Percentiles rank a stretch among this genome's conserved stretches.
These are phyloP conservation scores for Hagleromyces aurorensis DNA, from an alignment of 805 yeast genomes.

Conservation along the genomic window DNA sequence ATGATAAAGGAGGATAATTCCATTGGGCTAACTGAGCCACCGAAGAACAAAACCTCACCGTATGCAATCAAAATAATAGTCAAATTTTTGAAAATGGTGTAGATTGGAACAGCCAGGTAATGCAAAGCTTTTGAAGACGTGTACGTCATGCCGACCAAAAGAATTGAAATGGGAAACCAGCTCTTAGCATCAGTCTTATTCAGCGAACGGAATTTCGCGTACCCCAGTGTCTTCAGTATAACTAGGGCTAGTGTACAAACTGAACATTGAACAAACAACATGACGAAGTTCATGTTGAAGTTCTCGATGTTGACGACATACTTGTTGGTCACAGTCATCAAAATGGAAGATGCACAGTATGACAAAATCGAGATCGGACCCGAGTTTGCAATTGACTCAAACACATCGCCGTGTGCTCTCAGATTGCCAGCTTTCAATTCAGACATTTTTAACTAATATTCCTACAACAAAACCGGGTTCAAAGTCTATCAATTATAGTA, in stretches of 20 bases:
- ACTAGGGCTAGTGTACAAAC: conserved; percentile 74
- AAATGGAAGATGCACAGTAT: conserved; percentile 88
- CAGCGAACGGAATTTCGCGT: conserved; percentile 80
- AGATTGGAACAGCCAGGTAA: conserved; percentile 86
- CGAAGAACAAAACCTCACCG: conserved; percentile 97
- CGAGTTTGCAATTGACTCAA: conserved; percentile 34
- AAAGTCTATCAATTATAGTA: too few relatives aligned
- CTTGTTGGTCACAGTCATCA: conserved; percentile 97
- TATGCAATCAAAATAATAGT: conserved; percentile 95
- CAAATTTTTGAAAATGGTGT: conserved; percentile 95
- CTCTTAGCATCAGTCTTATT: conserved; percentile 84
- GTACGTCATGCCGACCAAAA: conserved; percentile 89
- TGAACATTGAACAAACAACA: conserved; percentile 79
- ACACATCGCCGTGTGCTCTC: conserved; percentile 14
- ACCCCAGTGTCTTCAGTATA: conserved; percentile 61
- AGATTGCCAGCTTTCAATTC: conserved; percentile 22
- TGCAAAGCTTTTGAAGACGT: conserved; percentile 94
- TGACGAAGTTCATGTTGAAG: conserved; percentile 77
- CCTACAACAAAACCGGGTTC: too few relatives aligned
- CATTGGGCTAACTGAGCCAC: conserved; percentile 85
- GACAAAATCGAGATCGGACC: conserved; percentile 61
- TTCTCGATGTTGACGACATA: conserved; percentile 71
- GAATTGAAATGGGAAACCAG: conserved; percentile 90
- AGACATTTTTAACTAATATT: too few relatives aligned
- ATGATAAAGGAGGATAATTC: conserved; percentile 80